A percentile compares a stretch with the other conserved stretches of the same genome.
Evolutionary conservation across 2,329 filamentous ascomycete species (phyloP).

Genomic region (Alternaria solani): DNA sequence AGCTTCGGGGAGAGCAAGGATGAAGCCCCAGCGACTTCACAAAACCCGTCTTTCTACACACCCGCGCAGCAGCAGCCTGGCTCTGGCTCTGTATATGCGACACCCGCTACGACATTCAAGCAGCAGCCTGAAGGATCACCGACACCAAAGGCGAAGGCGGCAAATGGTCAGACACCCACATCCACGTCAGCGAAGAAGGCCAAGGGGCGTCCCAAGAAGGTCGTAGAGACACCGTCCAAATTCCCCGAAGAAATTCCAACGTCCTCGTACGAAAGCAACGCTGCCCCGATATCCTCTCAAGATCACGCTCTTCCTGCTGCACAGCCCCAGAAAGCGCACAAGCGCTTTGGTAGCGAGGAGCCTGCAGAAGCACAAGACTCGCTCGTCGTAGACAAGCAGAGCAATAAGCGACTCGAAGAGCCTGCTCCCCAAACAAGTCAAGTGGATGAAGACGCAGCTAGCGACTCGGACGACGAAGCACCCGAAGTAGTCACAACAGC

Average conservation of each 20-base stretch:
- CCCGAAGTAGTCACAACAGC: conserved; percentile 49
- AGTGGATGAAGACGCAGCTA: conserved; percentile 36
- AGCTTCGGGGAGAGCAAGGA: conserved; percentile 13
- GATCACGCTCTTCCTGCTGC: conserved; percentile 18
- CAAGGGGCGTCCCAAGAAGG: conserved; percentile 25
- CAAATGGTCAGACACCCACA: conserved; percentile 23
- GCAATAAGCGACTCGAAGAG: conserved; percentile 23
- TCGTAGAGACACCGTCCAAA: conserved; percentile 12
- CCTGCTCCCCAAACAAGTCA: conserved; percentile 6
- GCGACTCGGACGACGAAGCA: conserved; percentile 50
- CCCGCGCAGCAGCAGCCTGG: conserved; percentile 27
- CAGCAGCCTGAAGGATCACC: conserved; percentile 32
- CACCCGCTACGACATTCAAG: conserved; percentile 34
- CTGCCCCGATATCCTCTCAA: conserved; percentile 28
- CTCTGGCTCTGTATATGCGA: conserved; percentile 30
- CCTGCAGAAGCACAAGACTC: conserved; percentile 19
- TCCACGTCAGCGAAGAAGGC: conserved; percentile 27
- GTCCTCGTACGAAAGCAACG: conserved; percentile 39
- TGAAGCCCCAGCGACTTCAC: conserved; percentile 22
- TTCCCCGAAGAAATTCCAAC: conserved; percentile 37
- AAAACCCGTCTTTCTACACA: conserved; percentile 33
- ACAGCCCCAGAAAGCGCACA: conserved; percentile 33
- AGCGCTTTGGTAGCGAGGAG: conserved; percentile 50
- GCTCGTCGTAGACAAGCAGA: conserved; percentile 19
- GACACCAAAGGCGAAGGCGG: conserved; percentile 29